A percentile compares a stretch with the other conserved stretches of the same genome.
Conservation (phyloP, 352 stramenopile species). For the Globisporangium ultimum region DNA sequence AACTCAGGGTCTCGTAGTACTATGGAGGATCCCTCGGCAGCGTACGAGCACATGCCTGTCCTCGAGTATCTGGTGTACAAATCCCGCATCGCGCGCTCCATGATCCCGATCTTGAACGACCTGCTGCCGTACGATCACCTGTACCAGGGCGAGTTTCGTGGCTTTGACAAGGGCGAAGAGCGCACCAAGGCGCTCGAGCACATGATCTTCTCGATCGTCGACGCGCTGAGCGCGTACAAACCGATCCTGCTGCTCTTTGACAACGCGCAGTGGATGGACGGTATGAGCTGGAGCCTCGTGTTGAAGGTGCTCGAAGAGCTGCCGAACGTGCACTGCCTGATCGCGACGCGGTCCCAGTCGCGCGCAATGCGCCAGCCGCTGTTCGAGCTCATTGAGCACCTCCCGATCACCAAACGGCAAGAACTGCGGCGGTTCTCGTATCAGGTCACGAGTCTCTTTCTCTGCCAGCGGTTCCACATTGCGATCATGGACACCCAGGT, state of each 20-base stretch:
- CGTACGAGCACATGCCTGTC: conserved; percentile 39
- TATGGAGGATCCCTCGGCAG: conserved; percentile 12
- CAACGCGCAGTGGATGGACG: conserved; percentile 78
- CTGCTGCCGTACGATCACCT: conserved; percentile 47
- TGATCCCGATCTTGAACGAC: conserved; percentile 42
- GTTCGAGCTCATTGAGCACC: conserved; percentile 37
- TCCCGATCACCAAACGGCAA: conserved; percentile 34
- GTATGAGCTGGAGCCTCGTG: conserved; percentile 54
- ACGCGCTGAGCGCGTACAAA: conserved; percentile 44
- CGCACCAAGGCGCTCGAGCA: conserved; percentile 42
- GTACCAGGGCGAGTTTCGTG: conserved; percentile 17
- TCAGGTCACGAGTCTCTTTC: conserved; percentile 66
- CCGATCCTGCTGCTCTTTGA: conserved; percentile 70
- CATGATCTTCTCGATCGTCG: conserved; percentile 55
- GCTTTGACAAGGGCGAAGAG: conserved; percentile 33
- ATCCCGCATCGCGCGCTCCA: conserved; percentile 34
- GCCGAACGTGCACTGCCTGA: conserved; percentile 51
- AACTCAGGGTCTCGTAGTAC: not conserved
- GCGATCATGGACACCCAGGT: conserved; percentile 80
- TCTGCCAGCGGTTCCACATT: conserved; percentile 77
- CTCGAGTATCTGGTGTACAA: conserved; percentile 59
- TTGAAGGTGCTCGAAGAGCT: conserved; percentile 53
- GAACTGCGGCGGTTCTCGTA: conserved; percentile 59
- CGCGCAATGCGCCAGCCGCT: conserved; percentile 32
- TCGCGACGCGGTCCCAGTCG: conserved; percentile 40